Conservation (phyloP, 352 stramenopile genomes). For the Globisporangium sylvaticum region DNA sequence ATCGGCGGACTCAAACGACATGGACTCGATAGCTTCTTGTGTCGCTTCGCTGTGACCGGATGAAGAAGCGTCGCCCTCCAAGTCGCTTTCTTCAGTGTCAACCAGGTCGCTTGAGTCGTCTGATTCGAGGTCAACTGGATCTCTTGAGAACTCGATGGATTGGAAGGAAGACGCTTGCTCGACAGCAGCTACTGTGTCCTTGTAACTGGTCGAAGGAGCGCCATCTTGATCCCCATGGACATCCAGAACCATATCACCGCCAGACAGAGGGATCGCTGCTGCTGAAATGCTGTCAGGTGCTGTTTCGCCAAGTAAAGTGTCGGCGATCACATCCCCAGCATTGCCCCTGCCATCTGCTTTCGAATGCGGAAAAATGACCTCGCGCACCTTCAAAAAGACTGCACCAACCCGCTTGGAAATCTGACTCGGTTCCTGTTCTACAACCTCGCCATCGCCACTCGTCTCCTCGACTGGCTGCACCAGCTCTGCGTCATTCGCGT, state of each 20-base stretch:
- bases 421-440: not conserved
- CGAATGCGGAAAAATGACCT: not conserved
- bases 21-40: not conserved
- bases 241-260: not conserved
- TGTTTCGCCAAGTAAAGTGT: not conserved
- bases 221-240: not conserved
- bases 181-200: not conserved
- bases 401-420: not conserved
- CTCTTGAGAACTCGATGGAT: not conserved
- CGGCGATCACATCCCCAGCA: not conserved
- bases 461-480: not conserved
- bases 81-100: not conserved
- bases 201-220: not conserved
- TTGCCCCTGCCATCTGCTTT: not conserved
- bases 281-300: not conserved
- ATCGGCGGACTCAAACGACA: not conserved
- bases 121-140: not conserved
- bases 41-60: not conserved
- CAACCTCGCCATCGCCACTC: not conserved
- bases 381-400: slow-evolving; percentile 4
- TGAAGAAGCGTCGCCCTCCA: not conserved
- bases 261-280: not conserved
- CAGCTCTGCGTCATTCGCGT: not conserved
- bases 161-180: not conserved
- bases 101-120: not conserved